Evolutionary conservation across 2,329 filamentous ascomycete species (phyloP).

Genomic region (Paraphaeosphaeria minitans): DNA sequence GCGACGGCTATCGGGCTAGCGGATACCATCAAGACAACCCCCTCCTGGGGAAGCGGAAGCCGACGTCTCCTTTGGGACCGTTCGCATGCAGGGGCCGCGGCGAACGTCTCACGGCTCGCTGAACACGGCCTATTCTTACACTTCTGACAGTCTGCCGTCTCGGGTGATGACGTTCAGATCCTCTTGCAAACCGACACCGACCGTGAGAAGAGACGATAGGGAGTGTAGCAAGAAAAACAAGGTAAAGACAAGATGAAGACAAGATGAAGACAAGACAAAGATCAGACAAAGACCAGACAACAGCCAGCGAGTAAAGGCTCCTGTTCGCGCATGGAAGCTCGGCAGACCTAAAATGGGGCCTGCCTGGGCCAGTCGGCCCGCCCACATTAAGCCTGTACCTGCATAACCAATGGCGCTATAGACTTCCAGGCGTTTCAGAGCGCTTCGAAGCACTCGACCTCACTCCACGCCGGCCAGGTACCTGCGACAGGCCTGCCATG

Average conservation of each 20-base stretch:
- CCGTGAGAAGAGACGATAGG: neutral
- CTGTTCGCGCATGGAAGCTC: neutral
- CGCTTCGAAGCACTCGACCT: constrained; percentile 25
- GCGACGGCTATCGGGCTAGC: constrained; percentile 4
- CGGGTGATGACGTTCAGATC: neutral
- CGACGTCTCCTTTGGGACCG: neutral
- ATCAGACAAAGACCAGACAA: neutral
- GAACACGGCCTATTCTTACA: neutral
- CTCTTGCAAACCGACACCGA: neutral
- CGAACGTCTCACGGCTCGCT: constrained; percentile 4
- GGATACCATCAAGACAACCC: neutral
- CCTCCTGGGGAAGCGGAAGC: constrained; percentile 1
- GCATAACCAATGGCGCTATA: constrained; percentile 33
- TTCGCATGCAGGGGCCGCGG: constrained; percentile 2
- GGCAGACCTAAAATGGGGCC: neutral
- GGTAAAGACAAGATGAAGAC: neutral
- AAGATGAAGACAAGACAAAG: too few species aligned
- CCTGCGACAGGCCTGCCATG: constrained; percentile 21
- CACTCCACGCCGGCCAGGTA: constrained; percentile 21
- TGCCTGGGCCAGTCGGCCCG: neutral
- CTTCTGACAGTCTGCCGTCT: neutral
- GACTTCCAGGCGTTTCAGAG: constrained; percentile 36
- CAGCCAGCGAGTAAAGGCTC: neutral
- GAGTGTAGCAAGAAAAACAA: neutral
- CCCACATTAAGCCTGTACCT: constrained; percentile 23